Evolutionary conservation across 148 eudicot species (phyloP), one percentile per base, ranked within the genome.

Genomic region (Silene conica): DNA sequence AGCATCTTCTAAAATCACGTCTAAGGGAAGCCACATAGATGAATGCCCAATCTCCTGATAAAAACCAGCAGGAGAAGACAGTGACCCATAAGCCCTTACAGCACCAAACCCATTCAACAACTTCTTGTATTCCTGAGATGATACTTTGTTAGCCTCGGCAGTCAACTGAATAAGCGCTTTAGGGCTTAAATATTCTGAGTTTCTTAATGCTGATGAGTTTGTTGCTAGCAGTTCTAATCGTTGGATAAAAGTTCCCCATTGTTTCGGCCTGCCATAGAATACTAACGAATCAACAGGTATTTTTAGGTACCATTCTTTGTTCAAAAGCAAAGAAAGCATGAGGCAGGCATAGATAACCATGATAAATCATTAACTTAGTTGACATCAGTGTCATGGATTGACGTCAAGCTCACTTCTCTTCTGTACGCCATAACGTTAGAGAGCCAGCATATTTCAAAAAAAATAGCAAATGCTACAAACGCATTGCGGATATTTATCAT

Each of bases 1-100:
- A 69, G 89, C 84, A 84, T 95, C 99, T 83, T 95, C 99, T 45
- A 92, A 84, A 63, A 87, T 78, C 70, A 95, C 75, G 82, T 95
- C 99, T 68, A 95, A 86, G 75, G 99, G 96, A 81, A 92, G 92
- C 99, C 99, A 95, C 80, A 90, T 76, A 72, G 85, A 77, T 61
- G 96, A 90, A 76, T 76, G 88, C 61, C 89, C 83, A 64, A 86
- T 80, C 72, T 86, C 92, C 66, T 83, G 86, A 80, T 88, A 85
- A 56, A 77, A 82, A 73, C 83, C 87, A 77, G 86, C 77, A 75
- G 87, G 82, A 74, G 88, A 74, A 73, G 83, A 85, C 69, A 85
- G 85, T 63, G 87, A 80, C 54, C 85, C 80, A 20, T 78, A 83
- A 57, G 74, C 70, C 73, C 69, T 74, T 22, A 73, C 76, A 59